phyloP scores from a whole-genome alignment of 169 alveolate genomes.

The Toxoplasma gondii region DNA sequence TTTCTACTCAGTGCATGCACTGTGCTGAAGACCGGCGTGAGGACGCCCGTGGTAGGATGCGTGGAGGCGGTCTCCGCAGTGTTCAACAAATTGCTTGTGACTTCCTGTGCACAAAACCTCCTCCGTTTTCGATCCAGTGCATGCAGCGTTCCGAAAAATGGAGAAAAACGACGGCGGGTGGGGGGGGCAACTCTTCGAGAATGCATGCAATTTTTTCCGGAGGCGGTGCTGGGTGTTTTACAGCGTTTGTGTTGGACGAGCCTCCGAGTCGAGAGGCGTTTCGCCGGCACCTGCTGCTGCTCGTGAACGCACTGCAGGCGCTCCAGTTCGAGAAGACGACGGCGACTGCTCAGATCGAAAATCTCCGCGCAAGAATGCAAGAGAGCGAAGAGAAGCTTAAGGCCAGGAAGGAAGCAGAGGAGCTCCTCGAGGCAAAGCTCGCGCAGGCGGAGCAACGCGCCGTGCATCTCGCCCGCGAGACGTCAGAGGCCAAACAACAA shows the following conservation, averaged over 20 bases:
- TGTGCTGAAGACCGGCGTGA: background rate
- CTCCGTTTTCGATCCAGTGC: no score
- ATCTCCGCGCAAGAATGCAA: background rate
- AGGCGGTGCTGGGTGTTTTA: no score
- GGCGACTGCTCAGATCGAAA: background rate
- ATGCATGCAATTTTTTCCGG: no score
- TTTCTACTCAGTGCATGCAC: background rate
- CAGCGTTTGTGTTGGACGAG: constrained; percentile 42
- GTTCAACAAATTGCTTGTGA: no score
- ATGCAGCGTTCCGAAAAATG: no score
- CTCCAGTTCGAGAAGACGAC: constrained; percentile 3
- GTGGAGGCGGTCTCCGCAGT: no score
- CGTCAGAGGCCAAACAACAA: background rate
- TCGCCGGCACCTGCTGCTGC: constrained; percentile 45
- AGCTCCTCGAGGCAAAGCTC: background rate
- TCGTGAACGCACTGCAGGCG: constrained; percentile 23
- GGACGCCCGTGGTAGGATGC: no score
- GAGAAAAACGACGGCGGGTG: no score
- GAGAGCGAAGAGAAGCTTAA: background rate
- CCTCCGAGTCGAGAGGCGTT: constrained; percentile 38
- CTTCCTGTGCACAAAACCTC: no score
- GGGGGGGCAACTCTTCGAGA: no score
- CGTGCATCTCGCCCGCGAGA: background rate
- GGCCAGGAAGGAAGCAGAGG: background rate
- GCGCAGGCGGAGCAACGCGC: background rate